Evolutionary conservation across 305 asterid genomes (phyloP).

Genomic region (Fraxinus latifolia): DNA sequence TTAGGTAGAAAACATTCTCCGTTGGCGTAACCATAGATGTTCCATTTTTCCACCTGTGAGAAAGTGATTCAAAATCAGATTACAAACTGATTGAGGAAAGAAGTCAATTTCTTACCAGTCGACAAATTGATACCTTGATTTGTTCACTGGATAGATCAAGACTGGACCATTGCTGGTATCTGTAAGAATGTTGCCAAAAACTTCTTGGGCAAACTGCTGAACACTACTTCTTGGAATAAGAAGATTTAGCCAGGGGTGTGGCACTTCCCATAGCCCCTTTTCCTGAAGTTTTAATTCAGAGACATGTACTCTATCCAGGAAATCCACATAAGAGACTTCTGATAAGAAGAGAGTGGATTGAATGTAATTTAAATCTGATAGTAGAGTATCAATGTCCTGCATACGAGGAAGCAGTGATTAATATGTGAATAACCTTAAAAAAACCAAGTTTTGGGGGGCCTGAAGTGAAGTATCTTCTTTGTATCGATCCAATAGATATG

Average conservation of each 20-base stretch:
- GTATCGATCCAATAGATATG: background rate
- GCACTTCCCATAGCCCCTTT: constrained; percentile 84
- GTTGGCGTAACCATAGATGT: constrained; percentile 76
- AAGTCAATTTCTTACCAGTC: background rate
- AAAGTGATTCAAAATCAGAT: background rate
- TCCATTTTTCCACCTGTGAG: constrained; percentile 65
- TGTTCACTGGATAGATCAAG: constrained; percentile 81
- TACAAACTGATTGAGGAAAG: background rate
- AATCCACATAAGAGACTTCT: constrained; percentile 71
- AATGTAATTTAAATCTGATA: constrained; percentile 61
- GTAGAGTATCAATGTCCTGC: constrained; percentile 55
- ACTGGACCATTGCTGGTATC: constrained; percentile 87
- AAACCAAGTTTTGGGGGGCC: background rate
- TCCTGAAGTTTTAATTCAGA: constrained; percentile 62
- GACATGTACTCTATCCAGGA: constrained; percentile 73
- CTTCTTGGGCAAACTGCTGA: constrained; percentile 58
- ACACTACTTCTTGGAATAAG: constrained; percentile 71
- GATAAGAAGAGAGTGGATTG: constrained; percentile 62
- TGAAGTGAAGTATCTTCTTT: background rate
- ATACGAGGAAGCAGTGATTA: background rate
- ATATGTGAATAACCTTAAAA: background rate
- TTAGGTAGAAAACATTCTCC: constrained; percentile 74
- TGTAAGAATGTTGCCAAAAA: constrained; percentile 65
- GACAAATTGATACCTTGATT: constrained; percentile 56
- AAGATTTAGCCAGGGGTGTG: constrained; percentile 95